Conservation (phyloP, 2,329 filamentous ascomycete species). For the Myotisia sp. region DNA sequence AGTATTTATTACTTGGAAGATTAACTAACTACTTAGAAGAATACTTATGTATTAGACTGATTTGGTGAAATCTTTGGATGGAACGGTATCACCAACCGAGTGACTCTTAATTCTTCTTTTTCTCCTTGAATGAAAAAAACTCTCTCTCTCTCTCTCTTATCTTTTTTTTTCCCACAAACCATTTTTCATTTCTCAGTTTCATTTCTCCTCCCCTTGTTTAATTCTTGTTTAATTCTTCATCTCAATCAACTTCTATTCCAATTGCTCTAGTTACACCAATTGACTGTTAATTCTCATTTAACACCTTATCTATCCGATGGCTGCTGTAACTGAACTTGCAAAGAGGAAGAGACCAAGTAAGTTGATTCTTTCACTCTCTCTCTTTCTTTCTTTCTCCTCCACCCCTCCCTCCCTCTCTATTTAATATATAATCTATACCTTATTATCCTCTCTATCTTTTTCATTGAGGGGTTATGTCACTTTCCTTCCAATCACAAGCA, state of each 20-base stretch:
- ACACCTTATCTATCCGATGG: conserved; percentile 1
- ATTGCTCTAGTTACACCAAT: not conserved
- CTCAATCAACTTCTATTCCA: not conserved
- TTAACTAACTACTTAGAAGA: too few relatives aligned
- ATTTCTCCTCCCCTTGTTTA: not conserved
- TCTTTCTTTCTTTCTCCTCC: not conserved
- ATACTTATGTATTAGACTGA: too few relatives aligned
- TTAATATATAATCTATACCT: not conserved
- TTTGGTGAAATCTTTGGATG: too few relatives aligned
- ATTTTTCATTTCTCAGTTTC: not conserved
- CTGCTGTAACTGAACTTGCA: conserved; percentile 4
- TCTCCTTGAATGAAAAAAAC: too few relatives aligned
- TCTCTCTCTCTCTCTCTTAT: conserved; percentile 1
- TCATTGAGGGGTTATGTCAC: not conserved
- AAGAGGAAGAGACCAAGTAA: conserved; percentile 12
- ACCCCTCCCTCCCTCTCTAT: too few relatives aligned
- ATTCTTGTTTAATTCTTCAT: too few relatives aligned
- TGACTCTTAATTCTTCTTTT: not conserved
- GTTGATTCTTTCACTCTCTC: not conserved
- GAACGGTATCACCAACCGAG: too few relatives aligned
- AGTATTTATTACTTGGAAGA: too few relatives aligned
- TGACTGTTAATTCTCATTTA: not conserved
- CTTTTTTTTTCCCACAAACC: not conserved
- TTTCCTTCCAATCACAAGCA: not conserved
- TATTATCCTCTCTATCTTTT: not conserved